A percentile compares a stretch with the other conserved stretches of the same genome.
Conservation (phyloP, 768 basidiomycete genomes). For the Paxillus ammoniavirescens region DNA sequence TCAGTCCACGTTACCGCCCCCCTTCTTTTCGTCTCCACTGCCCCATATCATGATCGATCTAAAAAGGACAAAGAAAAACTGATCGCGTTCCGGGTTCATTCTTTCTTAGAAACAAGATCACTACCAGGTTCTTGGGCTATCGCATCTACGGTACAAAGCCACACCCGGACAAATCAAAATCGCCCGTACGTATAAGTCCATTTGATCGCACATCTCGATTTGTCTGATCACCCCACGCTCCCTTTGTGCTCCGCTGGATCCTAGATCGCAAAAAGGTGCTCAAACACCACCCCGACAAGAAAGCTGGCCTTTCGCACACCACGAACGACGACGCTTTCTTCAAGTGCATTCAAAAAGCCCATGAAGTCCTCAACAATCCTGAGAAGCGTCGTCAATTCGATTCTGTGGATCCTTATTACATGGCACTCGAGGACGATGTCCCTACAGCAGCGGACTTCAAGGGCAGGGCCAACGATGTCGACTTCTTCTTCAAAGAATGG, state of each 20-base stretch:
- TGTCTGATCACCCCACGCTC: neutral
- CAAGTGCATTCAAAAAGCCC: constrained; percentile 99
- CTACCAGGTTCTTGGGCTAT: constrained; percentile 94
- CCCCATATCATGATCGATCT: neutral
- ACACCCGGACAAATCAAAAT: constrained; percentile 92
- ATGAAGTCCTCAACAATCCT: constrained; percentile 84
- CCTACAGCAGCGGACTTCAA: constrained; percentile 67
- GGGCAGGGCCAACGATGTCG: constrained; percentile 43
- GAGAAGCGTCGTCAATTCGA: constrained; percentile 95
- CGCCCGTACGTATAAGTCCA: constrained; percentile 67
- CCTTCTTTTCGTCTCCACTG: neutral
- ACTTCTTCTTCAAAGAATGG: constrained; percentile 71
- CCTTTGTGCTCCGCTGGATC: neutral
- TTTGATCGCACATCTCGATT: neutral
- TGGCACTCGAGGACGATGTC: constrained; percentile 73
- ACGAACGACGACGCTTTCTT: constrained; percentile 98
- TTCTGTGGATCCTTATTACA: constrained; percentile 82
- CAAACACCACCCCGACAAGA: constrained; percentile 98
- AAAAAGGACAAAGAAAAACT: neutral
- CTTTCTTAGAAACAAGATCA: constrained; percentile 88
- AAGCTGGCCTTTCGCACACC: constrained; percentile 71
- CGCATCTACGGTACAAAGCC: constrained; percentile 83
- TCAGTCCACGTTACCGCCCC: neutral
- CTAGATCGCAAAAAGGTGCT: constrained; percentile 98
- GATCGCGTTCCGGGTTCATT: neutral